Base-by-base conservation (phyloP, 768 basidiomycete species). In the Mycena sanguinolenta region DNA sequence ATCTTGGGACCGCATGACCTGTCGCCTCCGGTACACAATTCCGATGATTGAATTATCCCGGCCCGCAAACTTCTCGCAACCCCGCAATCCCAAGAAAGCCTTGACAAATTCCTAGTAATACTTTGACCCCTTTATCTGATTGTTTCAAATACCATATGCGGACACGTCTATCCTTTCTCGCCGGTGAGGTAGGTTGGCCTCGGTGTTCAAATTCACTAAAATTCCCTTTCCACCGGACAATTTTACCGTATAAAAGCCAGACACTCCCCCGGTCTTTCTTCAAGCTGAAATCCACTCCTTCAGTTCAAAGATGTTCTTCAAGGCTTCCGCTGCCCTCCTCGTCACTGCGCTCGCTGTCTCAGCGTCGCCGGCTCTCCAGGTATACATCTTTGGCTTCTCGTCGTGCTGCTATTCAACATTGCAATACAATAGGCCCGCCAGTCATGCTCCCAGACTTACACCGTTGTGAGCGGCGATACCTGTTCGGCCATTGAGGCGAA, bases 381-480 rank as follows among this genome's bases (percentile, higher is more conserved):
- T 67, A 58, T 19, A 32, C 25, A 49, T 57, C 58, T 58, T 39
- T 46, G 42, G 36, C 13, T 54, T 54, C 54, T 44, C 42, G 23
- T 27, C 23, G 2, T 28, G 14, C 28, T 38, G n/a, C 42, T 32
- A 36, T 65, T 46, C 28, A 60, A 58, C 57, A 49, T 53, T 53
- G 30, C n/a, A 58, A 25, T 42, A n/a, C 34, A 34, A 54, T 49
- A 67, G 66, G 59, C 66, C 58, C 66, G 66, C 53, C 66, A 67
- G 53, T 17, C 23, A 10, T 71, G 69, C 50, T 4, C 50, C 10
- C 25, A 32, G 53, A 57, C 64, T 17, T 70, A 70, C 38, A 65
- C 69, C 23, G 69, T 71, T 57, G 63, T 59, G 62, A 44, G 38
- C 63, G 69, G 69, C 44, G 69, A 70, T 50, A 64, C 57, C 63